Evolutionary conservation across 1,284 basidiomycete genomes (phyloP).

Genomic region (Heterobasidion occidentale): DNA sequence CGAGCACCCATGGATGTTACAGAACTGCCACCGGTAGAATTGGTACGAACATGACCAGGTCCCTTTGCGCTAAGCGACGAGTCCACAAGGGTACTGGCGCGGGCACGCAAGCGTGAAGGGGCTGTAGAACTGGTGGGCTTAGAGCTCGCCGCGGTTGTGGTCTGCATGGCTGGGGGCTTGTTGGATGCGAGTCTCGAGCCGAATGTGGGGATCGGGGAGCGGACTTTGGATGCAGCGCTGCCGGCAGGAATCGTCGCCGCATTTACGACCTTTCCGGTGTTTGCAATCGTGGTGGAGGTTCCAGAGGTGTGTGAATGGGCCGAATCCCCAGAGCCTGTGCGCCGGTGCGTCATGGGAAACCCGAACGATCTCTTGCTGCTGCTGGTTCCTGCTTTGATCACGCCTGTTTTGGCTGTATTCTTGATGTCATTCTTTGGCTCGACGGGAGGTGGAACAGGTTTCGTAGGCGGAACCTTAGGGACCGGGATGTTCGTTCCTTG

Average conservation of each 20-base stretch:
- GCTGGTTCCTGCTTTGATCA: neutral
- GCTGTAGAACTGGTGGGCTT: slow-evolving; percentile 13
- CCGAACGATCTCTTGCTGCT: neutral
- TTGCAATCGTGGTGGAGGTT: neutral
- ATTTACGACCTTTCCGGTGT: neutral
- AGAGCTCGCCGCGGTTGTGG: slow-evolving; percentile 12
- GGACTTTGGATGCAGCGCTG: neutral
- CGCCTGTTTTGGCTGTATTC: too few relatives aligned
- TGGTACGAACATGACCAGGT: slow-evolving; percentile 3
- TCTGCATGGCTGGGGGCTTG: neutral
- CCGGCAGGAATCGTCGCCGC: neutral
- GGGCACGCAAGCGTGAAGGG: slow-evolving; percentile 16
- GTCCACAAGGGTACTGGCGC: slow-evolving; percentile 20
- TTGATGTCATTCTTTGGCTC: too few relatives aligned
- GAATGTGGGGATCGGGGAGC: neutral
- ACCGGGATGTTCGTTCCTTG: neutral
- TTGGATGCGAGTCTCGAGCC: neutral
- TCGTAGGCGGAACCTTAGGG: neutral
- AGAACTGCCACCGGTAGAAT: slow-evolving; percentile 8
- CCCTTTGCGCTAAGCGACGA: slow-evolving; percentile 29
- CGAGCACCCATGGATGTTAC: slow-evolving; percentile 33
- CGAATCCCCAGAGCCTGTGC: neutral
- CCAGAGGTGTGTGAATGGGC: neutral
- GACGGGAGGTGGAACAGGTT: neutral
- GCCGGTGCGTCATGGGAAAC: neutral